Evolutionary conservation across 2,329 filamentous ascomycete species (phyloP).

Genomic region (Erysiphe neolycopersici): DNA sequence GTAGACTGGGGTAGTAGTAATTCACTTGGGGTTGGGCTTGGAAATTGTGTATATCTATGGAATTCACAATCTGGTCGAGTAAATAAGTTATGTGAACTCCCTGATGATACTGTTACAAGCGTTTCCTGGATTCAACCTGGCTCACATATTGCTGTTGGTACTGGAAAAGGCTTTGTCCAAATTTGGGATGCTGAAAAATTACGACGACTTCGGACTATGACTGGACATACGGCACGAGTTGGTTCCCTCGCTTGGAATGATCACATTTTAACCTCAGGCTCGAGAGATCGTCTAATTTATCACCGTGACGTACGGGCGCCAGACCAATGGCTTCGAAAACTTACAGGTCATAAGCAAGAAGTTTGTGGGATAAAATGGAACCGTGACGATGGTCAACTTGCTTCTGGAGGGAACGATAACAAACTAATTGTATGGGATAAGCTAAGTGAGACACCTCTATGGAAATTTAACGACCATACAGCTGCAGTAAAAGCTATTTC

Average conservation of each 20-base stretch:
- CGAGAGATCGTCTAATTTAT: constrained; percentile 75
- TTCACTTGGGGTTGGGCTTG: constrained; percentile 74
- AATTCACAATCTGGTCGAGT: constrained; percentile 78
- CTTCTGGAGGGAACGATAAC: constrained; percentile 93
- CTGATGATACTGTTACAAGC: constrained; percentile 84
- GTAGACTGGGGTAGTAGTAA: constrained; percentile 97
- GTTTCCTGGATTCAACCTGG: constrained; percentile 97
- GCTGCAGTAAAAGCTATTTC: constrained; percentile 94
- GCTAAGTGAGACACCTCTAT: constrained; percentile 69
- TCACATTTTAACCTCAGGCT: constrained; percentile 88
- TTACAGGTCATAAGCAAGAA: constrained; percentile 92
- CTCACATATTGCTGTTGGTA: constrained; percentile 85
- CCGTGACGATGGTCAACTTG: constrained; percentile 78
- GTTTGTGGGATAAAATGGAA: constrained; percentile 96
- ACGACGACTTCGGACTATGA: constrained; percentile 79
- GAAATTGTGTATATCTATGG: constrained; percentile 94
- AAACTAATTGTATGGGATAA: constrained; percentile 98
- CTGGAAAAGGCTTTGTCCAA: constrained; percentile 78
- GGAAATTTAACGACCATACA: constrained; percentile 83
- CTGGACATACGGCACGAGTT: constrained; percentile 76
- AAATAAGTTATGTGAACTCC: constrained; percentile 75
- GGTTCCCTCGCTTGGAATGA: constrained; percentile 94
- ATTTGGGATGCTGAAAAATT: constrained; percentile 90
- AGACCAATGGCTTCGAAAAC: constrained; percentile 65
- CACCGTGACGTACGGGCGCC: constrained; percentile 86